Evolutionary conservation across 2,329 filamentous ascomycete genomes (phyloP).

Genomic region (Phyllosticta citriasiana): DNA sequence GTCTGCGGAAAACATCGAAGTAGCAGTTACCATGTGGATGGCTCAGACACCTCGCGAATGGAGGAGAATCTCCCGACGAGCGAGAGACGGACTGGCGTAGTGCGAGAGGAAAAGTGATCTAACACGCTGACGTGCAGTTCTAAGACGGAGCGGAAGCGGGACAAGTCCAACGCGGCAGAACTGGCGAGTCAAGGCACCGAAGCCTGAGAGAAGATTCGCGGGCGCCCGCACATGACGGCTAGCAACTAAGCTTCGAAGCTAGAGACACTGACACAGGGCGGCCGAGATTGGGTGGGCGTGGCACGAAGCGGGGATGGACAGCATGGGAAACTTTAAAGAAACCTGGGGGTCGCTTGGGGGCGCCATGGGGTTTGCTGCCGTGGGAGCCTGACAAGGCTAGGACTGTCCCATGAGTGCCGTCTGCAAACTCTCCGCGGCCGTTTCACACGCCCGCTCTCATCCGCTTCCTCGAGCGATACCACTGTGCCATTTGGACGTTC

Average conservation of each 20-base stretch:
- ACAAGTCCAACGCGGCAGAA: not conserved
- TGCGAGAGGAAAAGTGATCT: not conserved
- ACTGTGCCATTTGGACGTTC: not conserved
- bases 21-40: not conserved
- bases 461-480: not conserved
- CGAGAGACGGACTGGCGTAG: not conserved
- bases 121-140: not conserved
- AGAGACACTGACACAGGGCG: not conserved
- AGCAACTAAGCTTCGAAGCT: not conserved
- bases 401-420: not conserved
- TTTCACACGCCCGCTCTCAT: slow-evolving; percentile 9
- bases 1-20: slow-evolving; percentile 30
- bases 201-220: not conserved
- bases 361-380: not conserved
- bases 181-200: not conserved
- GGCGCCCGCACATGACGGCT: not conserved
- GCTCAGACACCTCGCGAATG: not conserved
- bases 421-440: not conserved
- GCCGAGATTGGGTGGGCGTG: not conserved
- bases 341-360: not conserved
- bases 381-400: not conserved
- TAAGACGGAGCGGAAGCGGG: not conserved
- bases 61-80: not conserved
- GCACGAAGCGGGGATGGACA: not conserved
- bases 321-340: not conserved